These are phyloP conservation scores for Trichoderma parareesei DNA, from an alignment of 495 filamentous ascomycete species.

Conservation along the genomic window DNA sequence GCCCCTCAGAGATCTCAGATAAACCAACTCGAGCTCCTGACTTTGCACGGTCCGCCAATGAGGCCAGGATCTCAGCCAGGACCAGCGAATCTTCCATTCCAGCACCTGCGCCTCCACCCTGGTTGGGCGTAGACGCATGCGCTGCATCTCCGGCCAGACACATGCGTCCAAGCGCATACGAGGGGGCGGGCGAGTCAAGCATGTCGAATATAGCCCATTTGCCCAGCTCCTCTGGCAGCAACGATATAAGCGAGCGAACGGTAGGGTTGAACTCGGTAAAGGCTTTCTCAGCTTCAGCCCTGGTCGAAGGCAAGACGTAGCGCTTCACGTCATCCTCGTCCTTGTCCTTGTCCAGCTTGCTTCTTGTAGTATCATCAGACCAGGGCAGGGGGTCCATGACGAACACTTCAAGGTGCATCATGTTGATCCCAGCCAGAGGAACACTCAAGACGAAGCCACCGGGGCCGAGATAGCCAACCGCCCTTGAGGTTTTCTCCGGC, in stretches of 20 bases:
- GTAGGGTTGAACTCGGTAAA: background rate
- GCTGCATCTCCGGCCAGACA: conserved; percentile 37
- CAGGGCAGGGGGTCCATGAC: background rate
- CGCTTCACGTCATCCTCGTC: background rate
- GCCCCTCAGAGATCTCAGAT: no score
- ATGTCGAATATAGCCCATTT: conserved; percentile 7
- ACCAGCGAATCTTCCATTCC: conserved; percentile 36
- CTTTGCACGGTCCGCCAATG: no score
- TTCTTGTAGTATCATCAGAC: no score
- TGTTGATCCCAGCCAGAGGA: background rate
- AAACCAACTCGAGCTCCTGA: no score
- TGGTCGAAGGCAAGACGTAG: no score
- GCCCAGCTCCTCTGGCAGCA: background rate
- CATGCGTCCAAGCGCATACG: conserved; percentile 18
- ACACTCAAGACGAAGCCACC: background rate
- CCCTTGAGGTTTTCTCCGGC: background rate
- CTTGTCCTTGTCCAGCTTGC: background rate
- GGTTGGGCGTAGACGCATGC: conserved; percentile 35
- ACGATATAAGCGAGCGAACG: background rate
- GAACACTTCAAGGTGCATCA: background rate
- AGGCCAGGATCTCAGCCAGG: conserved; percentile 17
- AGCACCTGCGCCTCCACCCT: conserved; percentile 33
- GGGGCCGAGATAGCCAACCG: background rate
- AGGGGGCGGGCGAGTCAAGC: background rate
- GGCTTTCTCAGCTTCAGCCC: background rate